phyloP scores from a whole-genome alignment of 176 grass and related monocot species.

The Rhynchospora breviuscula region DNA sequence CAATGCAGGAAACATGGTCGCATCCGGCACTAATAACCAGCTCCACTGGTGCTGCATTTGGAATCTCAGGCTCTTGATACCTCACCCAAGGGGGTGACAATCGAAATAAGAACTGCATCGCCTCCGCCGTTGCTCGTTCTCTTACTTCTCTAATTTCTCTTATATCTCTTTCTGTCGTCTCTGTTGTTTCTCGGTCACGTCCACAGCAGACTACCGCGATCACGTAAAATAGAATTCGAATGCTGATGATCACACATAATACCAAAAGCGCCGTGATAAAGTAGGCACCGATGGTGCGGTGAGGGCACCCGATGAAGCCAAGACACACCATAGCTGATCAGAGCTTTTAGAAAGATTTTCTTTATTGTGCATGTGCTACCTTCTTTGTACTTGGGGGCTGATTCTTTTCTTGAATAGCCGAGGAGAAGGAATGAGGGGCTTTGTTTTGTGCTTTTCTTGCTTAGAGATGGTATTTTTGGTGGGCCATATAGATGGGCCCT shows the following conservation, averaged over 20 bases:
- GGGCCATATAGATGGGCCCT: neutral
- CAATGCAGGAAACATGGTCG: slow-evolving; percentile 32
- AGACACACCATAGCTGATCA: slow-evolving; percentile 24
- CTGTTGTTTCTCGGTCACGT: neutral
- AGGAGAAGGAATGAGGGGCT: neutral
- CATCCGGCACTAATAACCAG: slow-evolving; percentile 33
- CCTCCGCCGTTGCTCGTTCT: neutral
- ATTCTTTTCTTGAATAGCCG: slow-evolving; percentile 26
- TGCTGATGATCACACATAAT: neutral
- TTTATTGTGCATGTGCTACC: neutral
- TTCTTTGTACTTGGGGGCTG: neutral
- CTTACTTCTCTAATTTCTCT: slow-evolving; percentile 1
- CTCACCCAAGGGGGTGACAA: slow-evolving; percentile 17
- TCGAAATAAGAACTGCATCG: neutral
- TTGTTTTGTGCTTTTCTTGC: slow-evolving; percentile 19
- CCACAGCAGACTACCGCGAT: neutral
- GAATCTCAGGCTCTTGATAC: neutral
- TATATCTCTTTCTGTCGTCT: slow-evolving; percentile 9
- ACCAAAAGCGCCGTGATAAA: slow-evolving; percentile 23
- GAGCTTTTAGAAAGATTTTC: neutral
- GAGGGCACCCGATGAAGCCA: slow-evolving; percentile 14
- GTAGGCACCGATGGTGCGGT: slow-evolving; percentile 19
- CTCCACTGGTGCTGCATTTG: neutral
- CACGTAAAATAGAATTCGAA: slow-evolving; percentile 25
- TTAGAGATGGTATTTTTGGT: neutral